These are phyloP conservation scores for Claviceps capensis DNA, from an alignment of 2,329 filamentous ascomycete species.

Conservation along the genomic window DNA sequence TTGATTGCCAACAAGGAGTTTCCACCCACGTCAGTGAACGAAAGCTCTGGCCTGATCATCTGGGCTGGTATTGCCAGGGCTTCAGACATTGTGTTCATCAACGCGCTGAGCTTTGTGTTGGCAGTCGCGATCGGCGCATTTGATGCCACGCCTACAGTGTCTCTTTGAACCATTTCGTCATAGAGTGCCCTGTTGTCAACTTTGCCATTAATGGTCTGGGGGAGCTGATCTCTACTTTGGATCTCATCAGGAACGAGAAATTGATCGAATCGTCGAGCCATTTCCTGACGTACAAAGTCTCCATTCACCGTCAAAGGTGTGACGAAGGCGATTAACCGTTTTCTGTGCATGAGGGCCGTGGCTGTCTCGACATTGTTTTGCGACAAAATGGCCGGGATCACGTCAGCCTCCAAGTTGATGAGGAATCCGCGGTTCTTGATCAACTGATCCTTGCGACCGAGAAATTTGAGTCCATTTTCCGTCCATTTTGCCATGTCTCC, in stretches of 20 bases:
- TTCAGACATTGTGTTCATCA: not conserved
- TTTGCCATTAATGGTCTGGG: not conserved
- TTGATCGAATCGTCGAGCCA: not conserved
- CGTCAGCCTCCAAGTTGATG: conserved; percentile 20
- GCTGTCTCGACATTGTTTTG: conserved; percentile 9
- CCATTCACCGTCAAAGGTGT: not conserved
- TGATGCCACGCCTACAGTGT: not conserved
- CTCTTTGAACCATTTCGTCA: not conserved
- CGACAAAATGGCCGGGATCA: conserved; percentile 13
- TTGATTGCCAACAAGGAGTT: not conserved
- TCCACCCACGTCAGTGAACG: not conserved
- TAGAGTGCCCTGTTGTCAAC: not conserved
- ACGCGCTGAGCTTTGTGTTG: not conserved
- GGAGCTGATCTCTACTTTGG: not conserved
- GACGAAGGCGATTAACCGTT: conserved; percentile 9
- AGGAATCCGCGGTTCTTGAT: conserved; percentile 22
- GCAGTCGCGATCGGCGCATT: not conserved
- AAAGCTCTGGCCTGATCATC: not conserved
- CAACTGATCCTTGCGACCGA: conserved; percentile 15
- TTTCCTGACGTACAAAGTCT: not conserved
- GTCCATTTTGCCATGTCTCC: conserved; percentile 16
- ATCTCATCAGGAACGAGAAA: not conserved
- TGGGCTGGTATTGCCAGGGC: not conserved
- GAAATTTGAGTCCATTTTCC: conserved; percentile 11
- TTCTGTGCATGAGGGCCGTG: conserved; percentile 9